Evolutionary conservation across 331 rosid genomes (phyloP).

Genomic region (Stylosanthes scabra): DNA sequence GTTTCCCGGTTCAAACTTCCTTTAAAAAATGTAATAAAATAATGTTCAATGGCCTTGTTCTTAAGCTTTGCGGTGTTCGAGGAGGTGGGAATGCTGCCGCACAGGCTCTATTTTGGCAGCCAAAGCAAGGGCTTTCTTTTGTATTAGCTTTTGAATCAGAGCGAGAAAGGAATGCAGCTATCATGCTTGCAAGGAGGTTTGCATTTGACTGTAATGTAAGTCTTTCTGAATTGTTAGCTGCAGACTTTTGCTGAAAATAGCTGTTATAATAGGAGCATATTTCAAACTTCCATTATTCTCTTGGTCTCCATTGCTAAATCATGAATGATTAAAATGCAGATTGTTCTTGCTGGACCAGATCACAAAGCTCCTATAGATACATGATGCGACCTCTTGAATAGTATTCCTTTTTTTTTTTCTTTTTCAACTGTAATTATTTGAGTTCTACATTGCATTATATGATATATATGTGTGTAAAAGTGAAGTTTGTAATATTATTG

Average conservation of each 20-base stretch:
- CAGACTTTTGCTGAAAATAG: background rate
- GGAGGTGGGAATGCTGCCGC: slow-evolving; percentile 96
- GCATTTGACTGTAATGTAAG: slow-evolving; percentile 92
- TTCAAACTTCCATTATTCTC: background rate
- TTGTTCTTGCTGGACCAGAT: slow-evolving; percentile 86
- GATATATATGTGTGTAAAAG: slow-evolving; percentile 46
- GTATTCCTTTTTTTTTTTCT: slow-evolving; percentile 4
- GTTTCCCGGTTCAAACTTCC: too few species aligned
- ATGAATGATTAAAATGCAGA: slow-evolving; percentile 50
- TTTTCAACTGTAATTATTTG: slow-evolving; percentile 60
- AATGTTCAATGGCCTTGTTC: slow-evolving; percentile 12
- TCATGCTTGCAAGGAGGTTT: slow-evolving; percentile 95
- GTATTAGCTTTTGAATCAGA: slow-evolving; percentile 86
- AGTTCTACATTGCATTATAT: slow-evolving; percentile 43
- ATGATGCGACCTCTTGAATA: slow-evolving; percentile 39
- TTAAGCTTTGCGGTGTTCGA: slow-evolving; percentile 88
- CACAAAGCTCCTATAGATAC: slow-evolving; percentile 63
- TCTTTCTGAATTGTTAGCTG: slow-evolving; percentile 26
- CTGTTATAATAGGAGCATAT: slow-evolving; percentile 13
- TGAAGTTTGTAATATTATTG: slow-evolving; percentile 48
- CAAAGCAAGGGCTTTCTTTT: slow-evolving; percentile 73
- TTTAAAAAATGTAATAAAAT: background rate
- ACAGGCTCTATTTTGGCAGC: slow-evolving; percentile 90
- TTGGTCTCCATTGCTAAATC: slow-evolving; percentile 26
- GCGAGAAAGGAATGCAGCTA: slow-evolving; percentile 84